A percentile compares a stretch with the other conserved stretches of the same genome.
Evolutionary conservation across 352 stramenopile species (phyloP).

Genomic region (Blastocystis hominis): DNA sequence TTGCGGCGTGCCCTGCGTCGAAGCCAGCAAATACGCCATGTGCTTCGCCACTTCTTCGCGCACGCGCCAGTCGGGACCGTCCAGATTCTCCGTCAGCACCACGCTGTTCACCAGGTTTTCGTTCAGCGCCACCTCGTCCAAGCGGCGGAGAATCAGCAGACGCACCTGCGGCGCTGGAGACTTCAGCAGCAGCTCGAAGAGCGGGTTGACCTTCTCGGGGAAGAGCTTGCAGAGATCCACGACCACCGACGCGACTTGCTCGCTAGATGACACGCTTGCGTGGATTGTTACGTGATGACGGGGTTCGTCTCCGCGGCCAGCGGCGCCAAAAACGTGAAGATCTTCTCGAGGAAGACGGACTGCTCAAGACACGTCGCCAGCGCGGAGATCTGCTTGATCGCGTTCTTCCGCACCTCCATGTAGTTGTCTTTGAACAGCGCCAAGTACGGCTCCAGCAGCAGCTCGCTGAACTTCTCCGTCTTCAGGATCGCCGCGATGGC

Average conservation of each 20-base stretch:
- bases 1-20: neutral
- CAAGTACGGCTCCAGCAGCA: conserved; percentile 25
- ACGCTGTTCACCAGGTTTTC: neutral
- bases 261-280: neutral
- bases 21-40: conserved; percentile 2
- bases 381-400: conserved; percentile 21
- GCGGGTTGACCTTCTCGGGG: neutral
- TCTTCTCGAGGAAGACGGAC: conserved; percentile 3
- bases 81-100: conserved; percentile 23
- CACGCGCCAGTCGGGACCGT: conserved; percentile 41
- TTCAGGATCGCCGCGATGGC: neutral
- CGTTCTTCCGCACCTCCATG: conserved; percentile 35
- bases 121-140: conserved; percentile 47
- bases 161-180: conserved; percentile 22
- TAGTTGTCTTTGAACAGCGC: conserved; percentile 33
- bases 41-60: conserved; percentile 52
- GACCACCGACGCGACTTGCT: conserved; percentile 24
- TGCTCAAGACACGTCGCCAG: neutral
- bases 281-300: neutral
- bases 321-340: conserved; percentile 10
- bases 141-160: conserved; percentile 21
- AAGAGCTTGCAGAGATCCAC: neutral
- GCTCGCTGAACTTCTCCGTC: neutral
- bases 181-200: conserved; percentile 27
- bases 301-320: conserved; percentile 10